phyloP scores from a whole-genome alignment of 1,284 basidiomycete species.

The Ustilago shanxiensis region DNA sequence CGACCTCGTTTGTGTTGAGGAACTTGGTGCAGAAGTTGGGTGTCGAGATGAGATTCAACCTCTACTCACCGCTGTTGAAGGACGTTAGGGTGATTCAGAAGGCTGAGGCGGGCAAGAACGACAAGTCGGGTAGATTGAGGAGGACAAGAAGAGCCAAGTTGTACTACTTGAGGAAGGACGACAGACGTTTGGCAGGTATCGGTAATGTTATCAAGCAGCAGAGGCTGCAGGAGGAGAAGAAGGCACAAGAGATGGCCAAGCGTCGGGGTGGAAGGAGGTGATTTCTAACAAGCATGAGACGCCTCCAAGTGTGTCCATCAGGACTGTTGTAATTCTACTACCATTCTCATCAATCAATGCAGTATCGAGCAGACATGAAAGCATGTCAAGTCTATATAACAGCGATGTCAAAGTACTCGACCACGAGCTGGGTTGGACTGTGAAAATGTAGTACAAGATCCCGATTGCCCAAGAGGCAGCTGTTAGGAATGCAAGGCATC shows the following conservation, averaged over 20 bases:
- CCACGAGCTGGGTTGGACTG: not conserved
- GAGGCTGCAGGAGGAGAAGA: slow-evolving; percentile 51
- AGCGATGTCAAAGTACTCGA: not conserved
- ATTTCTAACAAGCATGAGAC: not conserved
- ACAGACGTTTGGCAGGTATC: slow-evolving; percentile 59
- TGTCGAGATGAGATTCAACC: slow-evolving; percentile 68
- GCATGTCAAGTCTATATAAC: not conserved
- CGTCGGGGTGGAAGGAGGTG: slow-evolving; percentile 36
- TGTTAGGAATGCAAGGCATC: no score
- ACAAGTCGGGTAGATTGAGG: slow-evolving; percentile 52
- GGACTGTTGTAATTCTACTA: not conserved
- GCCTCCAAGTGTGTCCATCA: not conserved
- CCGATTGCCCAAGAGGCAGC: no score
- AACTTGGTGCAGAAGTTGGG: slow-evolving; percentile 68
- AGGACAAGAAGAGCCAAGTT: slow-evolving; percentile 66
- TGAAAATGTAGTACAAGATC: no score
- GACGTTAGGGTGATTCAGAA: slow-evolving; percentile 64
- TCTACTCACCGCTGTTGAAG: slow-evolving; percentile 68
- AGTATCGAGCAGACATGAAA: not conserved
- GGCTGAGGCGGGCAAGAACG: slow-evolving; percentile 61
- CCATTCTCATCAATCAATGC: not conserved
- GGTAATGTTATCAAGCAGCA: slow-evolving; percentile 61
- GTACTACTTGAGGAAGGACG: slow-evolving; percentile 67
- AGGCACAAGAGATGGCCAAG: slow-evolving; percentile 45
- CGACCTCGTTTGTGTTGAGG: slow-evolving; percentile 66